Evolutionary conservation across 106 monocot genomes (phyloP), one percentile per base, ranked within the genome.

Genomic region (Alisma plantagoaquatica): DNA sequence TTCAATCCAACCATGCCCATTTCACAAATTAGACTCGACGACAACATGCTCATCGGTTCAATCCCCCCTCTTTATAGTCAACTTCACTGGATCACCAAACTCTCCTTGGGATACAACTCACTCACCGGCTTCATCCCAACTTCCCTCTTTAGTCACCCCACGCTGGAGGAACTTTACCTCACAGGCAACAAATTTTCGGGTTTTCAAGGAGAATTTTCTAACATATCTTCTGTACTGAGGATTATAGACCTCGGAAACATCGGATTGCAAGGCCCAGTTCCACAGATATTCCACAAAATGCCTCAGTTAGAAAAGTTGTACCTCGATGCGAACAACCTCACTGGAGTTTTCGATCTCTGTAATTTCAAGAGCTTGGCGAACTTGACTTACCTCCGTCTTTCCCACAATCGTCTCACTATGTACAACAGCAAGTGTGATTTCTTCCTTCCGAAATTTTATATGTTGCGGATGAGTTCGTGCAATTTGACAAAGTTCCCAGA

Each of bases 261-360:
- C 46, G 24, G 35, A 16, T 51, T 84, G 7, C 67, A 71, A 33
- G 83, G 79, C 24, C 25, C 51, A 0, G 68, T 90, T 41, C 89
- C 79, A 11, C 33, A 0, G 23, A 77, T 73, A 7, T 18, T 80
- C 1, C 63, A 61, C 38, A 27, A 50, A 38, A 56, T 83, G 1
- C 51, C 65, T 1, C 53, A 50, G 4, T 67, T 87, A 3, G 44
- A 53, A 10, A 10, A 41, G 42, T 64, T 87, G 17, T 2, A 6
- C 1, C 51, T 87, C 9, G 56, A 57, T 69, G 51, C 54, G 6
- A 87, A 78, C 56, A 61, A 69, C 32, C 71, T 91, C 32, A 81
- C 29, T 57, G 91, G 85, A 1, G 70, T 30, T 4, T 10, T 91
- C 28, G 46, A 53, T 14, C 41, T 91, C 2, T 48, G 54, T 8